Evolutionary conservation across 2,329 filamentous ascomycete genomes (phyloP).

Genomic region (Teratosphaeria pseudoeucalypti): DNA sequence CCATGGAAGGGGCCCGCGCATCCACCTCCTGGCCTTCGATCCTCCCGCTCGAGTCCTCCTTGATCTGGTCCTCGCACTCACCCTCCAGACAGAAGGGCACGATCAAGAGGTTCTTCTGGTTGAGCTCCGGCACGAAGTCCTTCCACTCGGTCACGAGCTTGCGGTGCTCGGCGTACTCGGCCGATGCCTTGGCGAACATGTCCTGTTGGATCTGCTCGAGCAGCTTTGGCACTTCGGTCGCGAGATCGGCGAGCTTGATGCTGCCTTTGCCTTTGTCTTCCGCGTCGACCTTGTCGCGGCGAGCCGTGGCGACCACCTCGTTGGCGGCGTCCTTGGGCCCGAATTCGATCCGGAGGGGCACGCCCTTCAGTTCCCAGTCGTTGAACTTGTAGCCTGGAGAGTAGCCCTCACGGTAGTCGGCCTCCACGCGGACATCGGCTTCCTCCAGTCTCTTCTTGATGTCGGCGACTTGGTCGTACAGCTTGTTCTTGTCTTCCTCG

Average conservation of each 20-base stretch:
- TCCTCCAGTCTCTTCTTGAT: slow-evolving; percentile 60
- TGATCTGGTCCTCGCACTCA: slow-evolving; percentile 88
- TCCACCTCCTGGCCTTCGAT: slow-evolving; percentile 54
- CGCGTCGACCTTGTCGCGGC: slow-evolving; percentile 58
- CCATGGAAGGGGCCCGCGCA: slow-evolving; percentile 63
- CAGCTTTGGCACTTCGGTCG: slow-evolving; percentile 63
- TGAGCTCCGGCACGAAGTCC: slow-evolving; percentile 79
- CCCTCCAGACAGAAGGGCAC: slow-evolving; percentile 80
- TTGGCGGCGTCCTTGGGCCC: slow-evolving; percentile 89
- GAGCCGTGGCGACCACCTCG: slow-evolving; percentile 71
- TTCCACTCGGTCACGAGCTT: slow-evolving; percentile 76
- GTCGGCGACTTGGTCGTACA: slow-evolving; percentile 64
- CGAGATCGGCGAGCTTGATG: slow-evolving; percentile 64
- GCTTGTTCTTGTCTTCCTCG: slow-evolving; percentile 64
- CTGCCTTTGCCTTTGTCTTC: slow-evolving; percentile 57
- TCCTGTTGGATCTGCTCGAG: slow-evolving; percentile 85
- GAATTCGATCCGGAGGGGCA: slow-evolving; percentile 88
- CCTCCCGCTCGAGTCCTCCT: slow-evolving; percentile 76
- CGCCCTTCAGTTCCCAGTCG: slow-evolving; percentile 95
- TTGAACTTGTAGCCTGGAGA: slow-evolving; percentile 97
- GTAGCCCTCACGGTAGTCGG: slow-evolving; percentile 81
- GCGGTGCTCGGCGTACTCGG: slow-evolving; percentile 68
- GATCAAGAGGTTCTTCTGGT: slow-evolving; percentile 83
- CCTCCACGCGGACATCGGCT: slow-evolving; percentile 65
- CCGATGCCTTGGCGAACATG: slow-evolving; percentile 66